These are phyloP conservation scores for Excoecaria agallocha DNA, from an alignment of 345 rosid genomes.

Conservation along the genomic window DNA sequence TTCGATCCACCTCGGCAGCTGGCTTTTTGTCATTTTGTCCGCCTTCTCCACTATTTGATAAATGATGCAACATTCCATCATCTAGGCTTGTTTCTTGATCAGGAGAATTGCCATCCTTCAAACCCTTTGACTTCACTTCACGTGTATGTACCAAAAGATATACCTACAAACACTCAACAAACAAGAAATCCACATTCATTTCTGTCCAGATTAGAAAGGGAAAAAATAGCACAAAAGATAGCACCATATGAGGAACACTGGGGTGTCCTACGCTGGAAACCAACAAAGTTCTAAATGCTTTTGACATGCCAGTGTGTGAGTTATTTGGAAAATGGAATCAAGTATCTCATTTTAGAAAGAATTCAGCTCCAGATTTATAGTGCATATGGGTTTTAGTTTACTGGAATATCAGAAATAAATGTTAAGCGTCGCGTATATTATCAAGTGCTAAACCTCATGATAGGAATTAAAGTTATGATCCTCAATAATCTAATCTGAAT, in stretches of 20 bases:
- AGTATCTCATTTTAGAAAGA: not conserved
- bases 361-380: not conserved
- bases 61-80: conserved; percentile 34
- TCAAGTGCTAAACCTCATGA: not conserved
- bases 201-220: not conserved
- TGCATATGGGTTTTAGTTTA: not conserved
- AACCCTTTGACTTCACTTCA: conserved; percentile 40
- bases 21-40: conserved; percentile 25
- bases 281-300: conserved; percentile 5
- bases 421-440: not conserved
- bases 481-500: not conserved
- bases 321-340: not conserved
- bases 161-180: conserved; percentile 38
- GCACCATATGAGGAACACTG: not conserved
- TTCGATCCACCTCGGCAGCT: conserved; percentile 28
- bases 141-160: conserved; percentile 58
- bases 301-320: not conserved
- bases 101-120: conserved; percentile 21
- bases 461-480: not conserved
- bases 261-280: not conserved
- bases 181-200: conserved; percentile 15
- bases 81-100: conserved; percentile 27
- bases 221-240: not conserved
- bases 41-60: conserved; percentile 31
- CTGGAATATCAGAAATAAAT: not conserved